Evolutionary conservation across 179 eudicot species (phyloP), one percentile per base, ranked within the genome.

Genomic region (Spinacia oleracea): DNA sequence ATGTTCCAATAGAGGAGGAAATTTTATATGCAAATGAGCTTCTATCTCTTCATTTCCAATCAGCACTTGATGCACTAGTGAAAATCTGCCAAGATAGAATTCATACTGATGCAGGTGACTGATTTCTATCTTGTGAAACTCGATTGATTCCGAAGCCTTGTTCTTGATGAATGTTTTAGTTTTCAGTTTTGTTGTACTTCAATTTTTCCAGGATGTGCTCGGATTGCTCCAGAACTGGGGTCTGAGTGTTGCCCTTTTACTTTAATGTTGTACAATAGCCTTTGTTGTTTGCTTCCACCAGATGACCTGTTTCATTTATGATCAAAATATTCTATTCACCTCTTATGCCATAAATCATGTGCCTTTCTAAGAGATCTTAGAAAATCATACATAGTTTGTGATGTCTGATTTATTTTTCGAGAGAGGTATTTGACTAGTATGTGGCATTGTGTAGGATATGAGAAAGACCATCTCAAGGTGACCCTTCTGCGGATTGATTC

Each of bases 391-490:
- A 10, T 72, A 42, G 18, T 21, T 38, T 48, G 40, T 68, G 45
- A 15, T 75, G 1, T 9, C 77, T 71, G 9, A 34, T 25, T 64
- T 55, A 21, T 16, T 64, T 56, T 73, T 9, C 34, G 34, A 18
- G 45, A 53, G 78, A 64, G 71, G 38, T 46, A 46, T 34, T 60
- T 68, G 73, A 84, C 51, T 15, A 18, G 38, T 31, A 14, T 34
- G 53, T 77, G 25, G n/a, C 43, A n/a, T 63, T 82, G 72, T 18
- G 75, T 89, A 96, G 99, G 98, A 81, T 88, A 82, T 80, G 97
- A 94, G 90, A 96, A 94, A 90, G 99, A 96, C 67, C 98, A 94
- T 87, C 89, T 96, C 78, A 94, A 94, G 82, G 98, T 96, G 89
- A 94, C 99, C 73, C 93, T 96, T 82, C 75, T 96, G 75, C 93